Percentiles rank a stretch among this genome's conserved stretches.
Evolutionary conservation across 768 basidiomycete species (phyloP).

Genomic region (Crucibulum laeve): DNA sequence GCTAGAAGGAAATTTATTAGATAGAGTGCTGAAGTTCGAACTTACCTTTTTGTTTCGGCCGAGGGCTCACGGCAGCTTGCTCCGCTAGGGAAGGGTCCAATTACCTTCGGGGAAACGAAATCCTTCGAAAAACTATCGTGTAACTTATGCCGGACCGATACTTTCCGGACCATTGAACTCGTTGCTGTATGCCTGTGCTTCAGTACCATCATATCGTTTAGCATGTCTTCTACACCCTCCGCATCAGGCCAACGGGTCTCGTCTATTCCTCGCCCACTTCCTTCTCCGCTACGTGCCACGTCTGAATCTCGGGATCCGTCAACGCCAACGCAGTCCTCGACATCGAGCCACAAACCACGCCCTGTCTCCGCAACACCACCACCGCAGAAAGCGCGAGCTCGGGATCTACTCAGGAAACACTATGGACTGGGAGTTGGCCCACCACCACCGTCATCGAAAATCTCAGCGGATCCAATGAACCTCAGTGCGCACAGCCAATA

Average conservation of each 20-base stretch:
- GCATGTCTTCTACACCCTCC: slow-evolving; percentile 13
- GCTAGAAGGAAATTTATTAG: too few relatives aligned
- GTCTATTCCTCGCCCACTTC: slow-evolving; percentile 26
- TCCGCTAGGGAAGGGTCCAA: too few relatives aligned
- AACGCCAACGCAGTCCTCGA: slow-evolving; percentile 11
- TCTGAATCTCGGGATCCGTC: slow-evolving; percentile 25
- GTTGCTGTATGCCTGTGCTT: too few relatives aligned
- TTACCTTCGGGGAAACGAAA: too few relatives aligned
- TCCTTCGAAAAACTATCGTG: too few relatives aligned
- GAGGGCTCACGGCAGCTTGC: too few relatives aligned
- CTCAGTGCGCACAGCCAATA: slow-evolving; percentile 44
- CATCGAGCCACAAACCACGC: slow-evolving; percentile 8
- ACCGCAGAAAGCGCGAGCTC: slow-evolving; percentile 52
- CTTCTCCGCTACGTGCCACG: slow-evolving; percentile 42
- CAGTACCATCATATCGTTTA: too few relatives aligned
- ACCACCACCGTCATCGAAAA: slow-evolving; percentile 55
- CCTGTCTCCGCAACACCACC: slow-evolving; percentile 26
- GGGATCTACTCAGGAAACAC: slow-evolving; percentile 79
- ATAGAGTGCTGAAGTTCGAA: too few relatives aligned
- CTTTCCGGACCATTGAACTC: too few relatives aligned
- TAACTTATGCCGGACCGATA: too few relatives aligned
- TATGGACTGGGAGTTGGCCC: slow-evolving; percentile 81
- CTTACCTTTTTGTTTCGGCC: too few relatives aligned
- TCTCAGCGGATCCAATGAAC: slow-evolving; percentile 74
- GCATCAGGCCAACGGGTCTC: slow-evolving; percentile 18